phyloP scores from a whole-genome alignment of 345 rosid species.

The Acer campestre region DNA sequence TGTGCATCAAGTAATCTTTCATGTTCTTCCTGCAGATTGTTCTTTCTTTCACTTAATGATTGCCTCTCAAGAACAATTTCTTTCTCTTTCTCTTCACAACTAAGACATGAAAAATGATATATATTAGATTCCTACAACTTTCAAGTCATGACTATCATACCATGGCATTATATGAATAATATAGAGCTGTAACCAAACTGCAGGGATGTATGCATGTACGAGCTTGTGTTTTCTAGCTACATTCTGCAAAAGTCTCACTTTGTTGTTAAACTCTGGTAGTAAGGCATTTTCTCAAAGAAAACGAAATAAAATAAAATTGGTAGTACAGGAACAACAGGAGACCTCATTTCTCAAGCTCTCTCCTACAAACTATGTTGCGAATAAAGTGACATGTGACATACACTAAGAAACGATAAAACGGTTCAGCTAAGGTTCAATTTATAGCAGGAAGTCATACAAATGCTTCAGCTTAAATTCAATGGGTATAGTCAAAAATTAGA shows the following conservation, averaged over 20 bases:
- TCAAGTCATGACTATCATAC: background rate
- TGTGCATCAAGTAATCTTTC: slow-evolving; percentile 78
- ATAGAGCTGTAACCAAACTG: background rate
- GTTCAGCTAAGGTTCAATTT: background rate
- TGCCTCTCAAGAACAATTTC: slow-evolving; percentile 67
- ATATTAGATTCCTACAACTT: slow-evolving; percentile 3
- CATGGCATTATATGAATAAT: background rate
- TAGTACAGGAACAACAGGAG: background rate
- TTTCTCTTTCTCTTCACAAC: slow-evolving; percentile 85
- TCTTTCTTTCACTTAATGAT: slow-evolving; percentile 71
- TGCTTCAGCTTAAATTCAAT: background rate
- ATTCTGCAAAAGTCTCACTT: background rate
- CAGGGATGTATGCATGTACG: background rate
- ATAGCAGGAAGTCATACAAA: background rate
- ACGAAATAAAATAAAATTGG: background rate
- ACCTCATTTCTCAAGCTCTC: background rate
- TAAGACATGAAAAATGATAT: slow-evolving; percentile 27
- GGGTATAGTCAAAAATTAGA: background rate
- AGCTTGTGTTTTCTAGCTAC: background rate
- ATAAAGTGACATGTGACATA: background rate
- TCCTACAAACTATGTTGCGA: background rate
- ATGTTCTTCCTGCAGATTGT: slow-evolving; percentile 75
- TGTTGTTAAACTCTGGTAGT: background rate
- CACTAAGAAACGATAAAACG: background rate
- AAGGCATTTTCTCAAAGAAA: background rate